Evolutionary conservation across 148 eudicot species (phyloP).

Genomic region (Chenopodium formosanum): DNA sequence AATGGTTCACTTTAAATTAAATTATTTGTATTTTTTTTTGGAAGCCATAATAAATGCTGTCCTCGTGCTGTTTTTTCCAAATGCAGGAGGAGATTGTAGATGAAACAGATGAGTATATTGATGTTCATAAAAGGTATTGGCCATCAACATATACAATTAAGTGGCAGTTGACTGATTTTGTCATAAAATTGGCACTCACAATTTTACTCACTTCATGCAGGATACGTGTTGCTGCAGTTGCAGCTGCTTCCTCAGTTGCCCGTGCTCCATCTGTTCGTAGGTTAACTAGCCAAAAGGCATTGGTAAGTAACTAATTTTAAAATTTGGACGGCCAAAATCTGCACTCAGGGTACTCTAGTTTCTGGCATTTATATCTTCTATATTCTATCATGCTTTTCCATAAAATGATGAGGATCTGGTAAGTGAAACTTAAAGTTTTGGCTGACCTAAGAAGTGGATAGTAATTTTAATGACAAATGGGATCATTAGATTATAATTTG

Average conservation of each 20-base stretch:
- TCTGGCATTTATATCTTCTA: too few relatives aligned
- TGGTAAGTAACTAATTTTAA: slow-evolving; percentile 45
- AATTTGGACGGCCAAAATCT: background rate
- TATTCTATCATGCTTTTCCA: background rate
- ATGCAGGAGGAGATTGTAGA: slow-evolving; percentile 96
- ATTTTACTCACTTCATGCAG: slow-evolving; percentile 43
- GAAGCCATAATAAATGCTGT: background rate
- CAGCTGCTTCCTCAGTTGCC: slow-evolving; percentile 90
- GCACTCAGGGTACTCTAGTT: background rate
- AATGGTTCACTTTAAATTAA: too few relatives aligned
- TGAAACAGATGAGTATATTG: slow-evolving; percentile 96
- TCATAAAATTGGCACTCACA: slow-evolving; percentile 3
- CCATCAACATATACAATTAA: background rate
- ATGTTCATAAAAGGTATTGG: slow-evolving; percentile 80
- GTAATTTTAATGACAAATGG: background rate
- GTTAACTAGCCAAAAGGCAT: slow-evolving; percentile 55
- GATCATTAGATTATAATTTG: background rate
- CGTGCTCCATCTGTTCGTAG: slow-evolving; percentile 83
- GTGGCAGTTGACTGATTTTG: slow-evolving; percentile 12
- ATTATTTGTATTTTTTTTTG: background rate
- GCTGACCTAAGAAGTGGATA: background rate
- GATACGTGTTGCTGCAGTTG: slow-evolving; percentile 98
- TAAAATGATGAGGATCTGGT: background rate
- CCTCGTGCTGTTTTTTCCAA: slow-evolving; percentile 19
- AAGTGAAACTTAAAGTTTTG: background rate